Conservation (phyloP, 2,329 filamentous ascomycete genomes). For the Fusarium pseudoanthophilum region DNA sequence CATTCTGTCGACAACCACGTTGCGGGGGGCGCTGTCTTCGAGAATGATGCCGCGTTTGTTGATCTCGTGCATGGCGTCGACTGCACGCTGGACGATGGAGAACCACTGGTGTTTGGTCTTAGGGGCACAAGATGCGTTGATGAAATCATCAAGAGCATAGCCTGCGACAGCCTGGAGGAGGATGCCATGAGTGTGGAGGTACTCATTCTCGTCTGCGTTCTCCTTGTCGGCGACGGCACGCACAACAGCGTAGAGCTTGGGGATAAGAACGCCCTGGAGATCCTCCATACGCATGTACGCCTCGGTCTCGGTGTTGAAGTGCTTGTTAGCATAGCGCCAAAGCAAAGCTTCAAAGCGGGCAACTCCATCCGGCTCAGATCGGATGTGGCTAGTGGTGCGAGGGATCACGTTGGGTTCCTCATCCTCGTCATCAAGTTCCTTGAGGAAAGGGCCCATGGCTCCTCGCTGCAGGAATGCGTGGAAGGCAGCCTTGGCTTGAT, state of each 20-base stretch:
- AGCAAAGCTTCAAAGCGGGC: neutral
- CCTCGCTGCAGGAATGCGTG: neutral
- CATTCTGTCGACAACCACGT: neutral
- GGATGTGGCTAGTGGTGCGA: fast-evolving
- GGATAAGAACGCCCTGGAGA: neutral
- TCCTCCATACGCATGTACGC: neutral
- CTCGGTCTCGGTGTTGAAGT: neutral
- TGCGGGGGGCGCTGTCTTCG: neutral
- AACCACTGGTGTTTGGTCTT: neutral
- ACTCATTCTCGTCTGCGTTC: neutral
- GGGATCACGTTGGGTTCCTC: neutral
- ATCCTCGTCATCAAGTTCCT: neutral
- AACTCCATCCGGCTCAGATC: neutral
- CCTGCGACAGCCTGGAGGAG: neutral
- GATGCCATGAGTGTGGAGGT: neutral
- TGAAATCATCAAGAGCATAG: neutral
- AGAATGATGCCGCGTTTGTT: neutral
- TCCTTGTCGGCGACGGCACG: neutral
- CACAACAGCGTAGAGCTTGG: neutral
- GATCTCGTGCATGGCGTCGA: neutral
- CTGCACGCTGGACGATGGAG: neutral
- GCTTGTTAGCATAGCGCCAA: neutral
- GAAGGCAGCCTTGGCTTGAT: neutral
- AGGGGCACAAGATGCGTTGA: fast-evolving
- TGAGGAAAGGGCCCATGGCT: neutral